Evolutionary conservation across 164 flowering plant species (phyloP).

Genomic region (Platanus orientalis): DNA sequence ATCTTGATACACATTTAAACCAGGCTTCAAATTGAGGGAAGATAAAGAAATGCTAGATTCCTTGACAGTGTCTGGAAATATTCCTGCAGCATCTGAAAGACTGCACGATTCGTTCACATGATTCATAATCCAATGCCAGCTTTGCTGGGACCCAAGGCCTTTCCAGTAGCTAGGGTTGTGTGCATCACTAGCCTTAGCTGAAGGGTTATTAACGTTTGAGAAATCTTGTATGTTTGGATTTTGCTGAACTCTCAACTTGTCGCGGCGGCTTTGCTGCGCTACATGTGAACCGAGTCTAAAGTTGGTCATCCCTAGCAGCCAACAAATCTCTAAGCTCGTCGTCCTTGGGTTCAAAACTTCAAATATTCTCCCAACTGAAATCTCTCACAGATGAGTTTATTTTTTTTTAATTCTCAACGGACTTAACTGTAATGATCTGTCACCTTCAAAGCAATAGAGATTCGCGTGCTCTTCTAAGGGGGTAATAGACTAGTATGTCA

Average conservation of each 20-base stretch:
- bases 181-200: too few species aligned
- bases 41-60: slow-evolving; percentile 14
- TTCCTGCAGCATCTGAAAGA: slow-evolving; percentile 21
- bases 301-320: slow-evolving; percentile 32
- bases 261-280: slow-evolving; percentile 73
- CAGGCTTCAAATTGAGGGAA: slow-evolving; percentile 20
- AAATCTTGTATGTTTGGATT: not conserved
- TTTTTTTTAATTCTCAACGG: too few species aligned
- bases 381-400: slow-evolving; percentile 4
- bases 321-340: slow-evolving; percentile 7
- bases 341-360: slow-evolving; percentile 12
- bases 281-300: slow-evolving; percentile 53
- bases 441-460: too few species aligned
- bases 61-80: slow-evolving; percentile 17
- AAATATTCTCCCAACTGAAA: slow-evolving; percentile 9
- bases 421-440: too few species aligned
- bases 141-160: slow-evolving; percentile 29
- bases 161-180: slow-evolving; percentile 37
- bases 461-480: too few species aligned
- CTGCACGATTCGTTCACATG: slow-evolving; percentile 20
- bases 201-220: too few species aligned
- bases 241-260: slow-evolving; percentile 53
- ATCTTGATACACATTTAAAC: slow-evolving; percentile 26
- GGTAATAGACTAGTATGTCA: too few species aligned
- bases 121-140: slow-evolving; percentile 33